phyloP scores from a whole-genome alignment of 1,284 basidiomycete genomes.

The Athelia sp. region DNA sequence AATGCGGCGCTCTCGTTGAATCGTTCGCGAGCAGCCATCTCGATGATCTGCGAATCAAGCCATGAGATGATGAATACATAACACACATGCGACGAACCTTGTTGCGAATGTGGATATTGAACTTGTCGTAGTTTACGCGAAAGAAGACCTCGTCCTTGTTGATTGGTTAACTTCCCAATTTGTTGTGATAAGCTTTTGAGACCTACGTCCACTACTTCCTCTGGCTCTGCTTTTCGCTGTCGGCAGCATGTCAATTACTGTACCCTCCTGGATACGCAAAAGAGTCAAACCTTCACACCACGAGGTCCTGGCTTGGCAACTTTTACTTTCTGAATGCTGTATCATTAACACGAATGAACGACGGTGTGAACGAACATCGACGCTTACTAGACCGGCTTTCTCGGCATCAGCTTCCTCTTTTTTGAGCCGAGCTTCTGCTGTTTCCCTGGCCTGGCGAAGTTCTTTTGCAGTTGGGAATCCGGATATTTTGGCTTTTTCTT shows the following conservation, averaged over 20 bases:
- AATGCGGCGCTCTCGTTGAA: slow-evolving; percentile 72
- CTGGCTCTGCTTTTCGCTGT: slow-evolving; percentile 55
- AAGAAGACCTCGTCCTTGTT: slow-evolving; percentile 69
- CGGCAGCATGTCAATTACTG: slow-evolving; percentile 1
- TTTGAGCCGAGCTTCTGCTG: slow-evolving; percentile 54
- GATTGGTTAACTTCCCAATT: too few relatives aligned
- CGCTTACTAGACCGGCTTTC: slow-evolving; percentile 63
- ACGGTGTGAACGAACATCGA: neutral
- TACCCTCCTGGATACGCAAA: slow-evolving; percentile 1
- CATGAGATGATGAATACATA: slow-evolving; percentile 9
- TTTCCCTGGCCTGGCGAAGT: slow-evolving; percentile 61
- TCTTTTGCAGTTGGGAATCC: slow-evolving; percentile 76
- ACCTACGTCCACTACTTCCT: slow-evolving; percentile 64
- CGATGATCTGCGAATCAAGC: slow-evolving; percentile 55
- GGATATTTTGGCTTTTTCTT: slow-evolving; percentile 66
- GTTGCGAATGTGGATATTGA: slow-evolving; percentile 87
- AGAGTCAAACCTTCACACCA: slow-evolving; percentile 40
- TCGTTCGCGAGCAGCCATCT: slow-evolving; percentile 68
- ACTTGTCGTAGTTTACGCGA: slow-evolving; percentile 85
- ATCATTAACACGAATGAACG: neutral
- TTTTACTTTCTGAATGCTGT: slow-evolving; percentile 51
- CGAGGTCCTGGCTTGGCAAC: slow-evolving; percentile 43
- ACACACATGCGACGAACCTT: slow-evolving; percentile 43
- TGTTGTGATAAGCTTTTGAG: neutral
- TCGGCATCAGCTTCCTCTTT: slow-evolving; percentile 70